Conservation (phyloP, 116 monocot genomes). For the Cymodocea nodosa region DNA sequence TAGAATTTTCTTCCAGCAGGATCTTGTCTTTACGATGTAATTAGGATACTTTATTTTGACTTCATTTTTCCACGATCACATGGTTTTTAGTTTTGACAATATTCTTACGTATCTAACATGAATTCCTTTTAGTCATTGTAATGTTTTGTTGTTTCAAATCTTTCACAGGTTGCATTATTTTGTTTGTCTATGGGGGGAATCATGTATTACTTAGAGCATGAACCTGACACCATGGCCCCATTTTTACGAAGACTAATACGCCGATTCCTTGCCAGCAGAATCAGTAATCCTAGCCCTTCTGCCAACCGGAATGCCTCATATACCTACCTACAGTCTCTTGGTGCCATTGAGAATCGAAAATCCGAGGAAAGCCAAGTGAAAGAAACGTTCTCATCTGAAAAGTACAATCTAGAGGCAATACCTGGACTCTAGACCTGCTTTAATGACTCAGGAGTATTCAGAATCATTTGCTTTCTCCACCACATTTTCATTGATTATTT, state of each 20-base stretch:
- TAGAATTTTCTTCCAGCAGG: too few species aligned
- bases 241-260: conserved; percentile 78
- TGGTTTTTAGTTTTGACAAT: too few species aligned
- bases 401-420: conserved; percentile 69
- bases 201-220: conserved; percentile 93
- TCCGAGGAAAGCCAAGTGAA: conserved; percentile 11
- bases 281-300: conserved; percentile 63
- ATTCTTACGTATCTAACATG: too few species aligned
- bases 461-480: background rate
- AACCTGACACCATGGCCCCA: conserved; percentile 94
- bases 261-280: conserved; percentile 84
- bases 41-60: too few species aligned
- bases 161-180: conserved; percentile 72
- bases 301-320: conserved; percentile 42
- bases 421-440: conserved; percentile 37
- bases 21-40: too few species aligned
- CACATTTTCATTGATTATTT: background rate
- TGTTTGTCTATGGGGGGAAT: conserved; percentile 93
- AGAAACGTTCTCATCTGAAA: conserved; percentile 22
- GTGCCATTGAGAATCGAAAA: conserved; percentile 19
- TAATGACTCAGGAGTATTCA: background rate
- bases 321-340: conserved; percentile 41
- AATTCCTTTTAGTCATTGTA: too few species aligned
- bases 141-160: too few species aligned
- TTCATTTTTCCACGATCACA: too few species aligned